These are phyloP conservation scores for Ustilago lituana DNA, from an alignment of 1,284 basidiomycete genomes.

Conservation along the genomic window DNA sequence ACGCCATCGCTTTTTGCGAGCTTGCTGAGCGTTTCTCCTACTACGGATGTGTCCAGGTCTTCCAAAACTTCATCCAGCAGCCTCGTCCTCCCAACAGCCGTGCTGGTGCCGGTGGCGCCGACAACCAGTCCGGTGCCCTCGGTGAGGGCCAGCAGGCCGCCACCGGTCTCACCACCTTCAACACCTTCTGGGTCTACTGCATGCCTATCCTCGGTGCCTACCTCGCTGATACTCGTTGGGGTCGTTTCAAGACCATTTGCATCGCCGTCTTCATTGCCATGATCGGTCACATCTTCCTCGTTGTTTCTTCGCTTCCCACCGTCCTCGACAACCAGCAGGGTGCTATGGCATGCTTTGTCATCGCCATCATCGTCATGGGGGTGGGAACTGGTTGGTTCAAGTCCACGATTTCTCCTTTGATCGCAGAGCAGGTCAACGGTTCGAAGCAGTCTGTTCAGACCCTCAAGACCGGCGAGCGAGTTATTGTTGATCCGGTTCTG, in stretches of 20 bases:
- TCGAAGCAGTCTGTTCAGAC: conserved; percentile 55
- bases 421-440: conserved; percentile 70
- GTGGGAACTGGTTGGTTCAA: conserved; percentile 81
- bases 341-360: conserved; percentile 74
- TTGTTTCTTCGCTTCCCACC: conserved; percentile 77
- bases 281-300: conserved; percentile 76
- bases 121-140: conserved; percentile 61
- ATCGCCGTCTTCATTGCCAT: conserved; percentile 67
- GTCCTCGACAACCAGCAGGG: conserved; percentile 73
- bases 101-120: conserved; percentile 51
- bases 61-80: conserved; percentile 64
- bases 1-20: conserved; percentile 64
- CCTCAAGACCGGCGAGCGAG: conserved; percentile 76
- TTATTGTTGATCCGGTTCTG: conserved; percentile 81
- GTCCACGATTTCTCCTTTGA: conserved; percentile 66
- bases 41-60: conserved; percentile 63
- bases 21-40: conserved; percentile 66
- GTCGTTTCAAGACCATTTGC: conserved; percentile 70
- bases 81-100: conserved; percentile 51
- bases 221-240: conserved; percentile 69
- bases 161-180: conserved; percentile 64
- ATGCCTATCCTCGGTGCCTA: conserved; percentile 65
- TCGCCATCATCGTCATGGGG: conserved; percentile 64
- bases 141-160: conserved; percentile 62
- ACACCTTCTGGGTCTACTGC: conserved; percentile 64